A percentile compares a stretch with the other conserved stretches of the same genome.
Conservation (phyloP, 192 early-diverging fungal species). For the Lobulomyces angularis region DNA sequence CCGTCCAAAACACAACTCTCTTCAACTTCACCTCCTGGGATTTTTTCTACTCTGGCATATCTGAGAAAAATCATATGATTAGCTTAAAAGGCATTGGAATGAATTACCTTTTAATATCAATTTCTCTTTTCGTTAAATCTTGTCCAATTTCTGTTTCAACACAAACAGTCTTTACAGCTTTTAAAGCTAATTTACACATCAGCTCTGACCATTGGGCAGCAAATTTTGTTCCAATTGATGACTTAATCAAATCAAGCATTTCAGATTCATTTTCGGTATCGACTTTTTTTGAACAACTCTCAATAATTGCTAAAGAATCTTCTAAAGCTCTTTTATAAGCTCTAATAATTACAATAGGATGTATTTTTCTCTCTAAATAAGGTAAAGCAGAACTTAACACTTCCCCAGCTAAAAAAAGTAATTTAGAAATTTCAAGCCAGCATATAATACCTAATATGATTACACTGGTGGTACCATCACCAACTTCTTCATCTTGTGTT, state of each 20-base stretch:
- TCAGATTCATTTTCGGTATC: conserved; percentile 70
- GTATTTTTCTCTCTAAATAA: conserved; percentile 93
- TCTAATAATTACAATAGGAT: conserved; percentile 91
- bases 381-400: conserved; percentile 81
- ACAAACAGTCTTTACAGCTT: conserved; percentile 86
- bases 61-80: too few relatives aligned
- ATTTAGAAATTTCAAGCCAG: background rate
- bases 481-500: conserved; percentile 99
- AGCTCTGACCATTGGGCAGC: conserved; percentile 89
- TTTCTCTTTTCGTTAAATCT: conserved; percentile 61
- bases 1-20: conserved; percentile 90
- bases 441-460: conserved; percentile 77
- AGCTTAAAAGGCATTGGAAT: too few relatives aligned
- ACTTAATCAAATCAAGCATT: conserved; percentile 87
- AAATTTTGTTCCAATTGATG: conserved; percentile 94
- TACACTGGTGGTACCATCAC: conserved; percentile 97
- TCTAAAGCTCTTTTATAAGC: conserved; percentile 90
- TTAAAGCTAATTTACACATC: conserved; percentile 93
- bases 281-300: conserved; percentile 72
- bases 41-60: conserved; percentile 95
- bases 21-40: conserved; percentile 97
- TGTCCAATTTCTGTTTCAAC: conserved; percentile 29
- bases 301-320: conserved; percentile 74
- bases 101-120: conserved; percentile 99
- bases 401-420: conserved; percentile 66